Percentiles rank a stretch among this genome's conserved stretches.
Conservation (phyloP, 805 yeast species). For the Candida xyloterini region DNA sequence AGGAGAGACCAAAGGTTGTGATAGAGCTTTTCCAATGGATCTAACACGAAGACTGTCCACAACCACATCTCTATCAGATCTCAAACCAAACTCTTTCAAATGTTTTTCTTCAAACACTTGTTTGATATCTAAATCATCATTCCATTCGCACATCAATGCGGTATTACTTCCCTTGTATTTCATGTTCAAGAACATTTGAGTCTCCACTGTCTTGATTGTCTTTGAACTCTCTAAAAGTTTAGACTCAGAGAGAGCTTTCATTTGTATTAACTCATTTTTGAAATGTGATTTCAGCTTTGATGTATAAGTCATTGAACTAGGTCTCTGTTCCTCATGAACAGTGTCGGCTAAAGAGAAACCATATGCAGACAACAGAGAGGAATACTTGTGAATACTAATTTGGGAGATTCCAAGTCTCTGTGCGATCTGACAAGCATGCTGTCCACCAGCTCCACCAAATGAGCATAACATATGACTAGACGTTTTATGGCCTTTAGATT, state of each 20-base stretch:
- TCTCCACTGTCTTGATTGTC: constrained; percentile 38
- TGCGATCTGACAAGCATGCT: constrained; percentile 78
- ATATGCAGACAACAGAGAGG: constrained; percentile 61
- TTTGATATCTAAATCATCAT: constrained; percentile 30
- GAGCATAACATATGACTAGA: constrained; percentile 68
- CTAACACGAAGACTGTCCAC: constrained; percentile 76
- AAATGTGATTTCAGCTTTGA: constrained; percentile 33
- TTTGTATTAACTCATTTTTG: constrained; percentile 40
- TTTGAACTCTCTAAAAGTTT: constrained; percentile 34
- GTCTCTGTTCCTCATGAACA: constrained; percentile 71
- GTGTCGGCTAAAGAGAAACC: constrained; percentile 75
- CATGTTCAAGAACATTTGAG: constrained; percentile 69
- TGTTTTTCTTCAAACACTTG: constrained; percentile 52
- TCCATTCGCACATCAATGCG: constrained; percentile 58
- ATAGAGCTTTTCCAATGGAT: constrained; percentile 56
- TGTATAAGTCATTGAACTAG: constrained; percentile 47
- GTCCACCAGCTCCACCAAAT: constrained; percentile 94
- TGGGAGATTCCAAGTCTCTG: constrained; percentile 60
- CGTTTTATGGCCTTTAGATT: constrained; percentile 71
- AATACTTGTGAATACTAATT: constrained; percentile 72
- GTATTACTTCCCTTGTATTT: constrained; percentile 87
- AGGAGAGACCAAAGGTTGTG: constrained; percentile 21
- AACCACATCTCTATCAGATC: constrained; percentile 44
- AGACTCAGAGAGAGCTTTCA: neutral
- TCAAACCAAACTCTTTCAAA: constrained; percentile 70